phyloP scores from a whole-genome alignment of 2,329 filamentous ascomycete genomes.

The Colletotrichum magnum region DNA sequence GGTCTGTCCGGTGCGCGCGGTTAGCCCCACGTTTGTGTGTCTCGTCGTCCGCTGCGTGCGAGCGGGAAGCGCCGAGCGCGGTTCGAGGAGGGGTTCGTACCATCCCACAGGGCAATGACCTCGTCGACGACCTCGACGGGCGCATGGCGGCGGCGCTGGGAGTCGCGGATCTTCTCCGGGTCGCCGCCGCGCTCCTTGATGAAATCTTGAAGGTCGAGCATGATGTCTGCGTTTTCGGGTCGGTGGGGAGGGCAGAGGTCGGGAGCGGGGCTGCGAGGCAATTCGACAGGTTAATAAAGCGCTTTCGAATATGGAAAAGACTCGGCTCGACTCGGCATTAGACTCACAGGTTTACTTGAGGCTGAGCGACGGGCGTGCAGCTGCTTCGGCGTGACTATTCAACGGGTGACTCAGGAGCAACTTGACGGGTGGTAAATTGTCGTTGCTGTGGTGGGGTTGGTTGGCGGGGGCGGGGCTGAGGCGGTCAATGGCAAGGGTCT shows the following conservation, averaged over 20 bases:
- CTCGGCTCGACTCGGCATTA: background rate
- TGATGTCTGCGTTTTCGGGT: constrained; percentile 49
- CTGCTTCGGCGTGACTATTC: constrained; percentile 24
- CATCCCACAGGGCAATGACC: constrained; percentile 81
- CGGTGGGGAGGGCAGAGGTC: background rate
- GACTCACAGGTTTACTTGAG: constrained; percentile 29
- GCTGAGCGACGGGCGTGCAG: constrained; percentile 18
- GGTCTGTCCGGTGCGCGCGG: constrained; percentile 12
- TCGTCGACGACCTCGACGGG: constrained; percentile 90
- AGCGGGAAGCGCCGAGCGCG: too few species aligned
- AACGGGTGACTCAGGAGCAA: constrained; percentile 34
- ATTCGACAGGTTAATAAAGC: background rate
- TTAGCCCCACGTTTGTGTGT: too few species aligned
- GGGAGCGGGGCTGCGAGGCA: constrained; percentile 7
- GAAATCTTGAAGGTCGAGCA: constrained; percentile 85
- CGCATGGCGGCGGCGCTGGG: constrained; percentile 86
- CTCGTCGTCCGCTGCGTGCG: too few species aligned
- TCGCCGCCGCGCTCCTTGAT: constrained; percentile 91
- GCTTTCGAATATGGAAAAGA: background rate
- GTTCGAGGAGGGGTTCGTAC: constrained; percentile 10
- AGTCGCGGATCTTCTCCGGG: constrained; percentile 92
- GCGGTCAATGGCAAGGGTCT: constrained; percentile 38
- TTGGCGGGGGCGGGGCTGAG: constrained; percentile 41
- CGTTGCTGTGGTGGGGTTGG: constrained; percentile 38
- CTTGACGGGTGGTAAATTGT: constrained; percentile 39